Base-by-base conservation (phyloP, 345 rosid species). In the Clarkia xantiana region DNA sequence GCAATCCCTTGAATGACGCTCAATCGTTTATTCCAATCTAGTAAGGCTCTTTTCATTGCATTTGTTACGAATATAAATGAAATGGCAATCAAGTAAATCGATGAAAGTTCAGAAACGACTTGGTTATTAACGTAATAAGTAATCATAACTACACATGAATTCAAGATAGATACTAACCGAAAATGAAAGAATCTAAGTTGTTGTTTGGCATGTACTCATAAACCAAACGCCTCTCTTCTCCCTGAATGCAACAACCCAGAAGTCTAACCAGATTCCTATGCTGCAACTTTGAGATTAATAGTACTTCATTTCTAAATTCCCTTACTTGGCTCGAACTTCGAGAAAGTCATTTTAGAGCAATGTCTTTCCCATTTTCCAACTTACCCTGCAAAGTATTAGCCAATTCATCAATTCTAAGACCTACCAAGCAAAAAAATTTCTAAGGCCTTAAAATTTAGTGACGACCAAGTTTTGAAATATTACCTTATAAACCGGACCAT, bases 251-350 rank as follows among this genome's bases (percentile, higher is more conserved):
- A 6, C n/a, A 62, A 71, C 59, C 42, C 62, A 66, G 12, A 66
- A 36, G 36, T 36, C 58, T 3, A 29, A 73, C 79, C 17, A 79
- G 75, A 41, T 76, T 79, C 51, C 48, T 66, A 45, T 79, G 74
- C 45, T 54, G 85, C 53, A 79, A 70, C 51, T 66, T 73, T 1
- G 79, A 55, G 0, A 73, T 64, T 19, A 79, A 49, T 4, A 45
- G 46, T 44, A 71, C 69, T 58, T 79, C 79, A 45, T 73, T 79
- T 58, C 60, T 67, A 58, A 79, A 79, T 51, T 79, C 77, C 54
- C 47, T 49, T 3, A 56, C 52, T 69, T 76, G 80, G 14, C 62
- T 56, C 0, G 82, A 76, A 44, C 36, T 66, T 49, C 56, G 53
- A 13, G 77, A 60, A 8, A 71, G 57, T 53, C 71, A 67, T 61